Base-by-base conservation (phyloP, 73 alveolate species). In the Paramecium biaurelia region DNA sequence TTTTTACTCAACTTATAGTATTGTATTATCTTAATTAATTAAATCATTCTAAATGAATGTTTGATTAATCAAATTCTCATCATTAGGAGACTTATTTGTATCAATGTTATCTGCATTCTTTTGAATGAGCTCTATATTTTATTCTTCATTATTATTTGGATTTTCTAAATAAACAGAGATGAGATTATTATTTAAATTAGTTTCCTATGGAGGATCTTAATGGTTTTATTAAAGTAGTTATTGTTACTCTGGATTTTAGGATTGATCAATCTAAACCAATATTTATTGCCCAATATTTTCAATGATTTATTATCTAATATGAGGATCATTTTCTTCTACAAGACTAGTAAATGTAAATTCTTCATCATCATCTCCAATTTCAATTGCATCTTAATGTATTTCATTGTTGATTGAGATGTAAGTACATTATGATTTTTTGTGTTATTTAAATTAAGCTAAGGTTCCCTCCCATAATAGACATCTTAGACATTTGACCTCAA, bases 301-400 rank as follows among this genome's bases (percentile, higher is more conserved):
- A 7, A 63, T 14, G 84, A 63, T 63, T 63, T 63, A 63, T 63
- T 63, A 63, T 53, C 14, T 1, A 53, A 12, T 3, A 1, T 11
- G 5, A 7, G 45, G 24, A 4, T 63, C 49, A 2, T 63, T 30
- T 12, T 63, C 84, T 32, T 63, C 84, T 14, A 5, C 26, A 1
- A 32, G 41, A 30, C 84, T 11, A 0, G 47, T 34, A 21, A 63
- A 26, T 63, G 84, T 63, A 63, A 7, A 20, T 20, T 63, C 84
- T 63, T 63, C 9, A 7, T 63, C 84, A 63, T 63, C 47, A 63
- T 63, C 84, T 63, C 84, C 47, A 63, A 63, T 63, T 32, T 63
- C 41, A 12, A 63, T 63, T 6, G 84, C 84, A 63, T 63, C 47
- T 14, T 30, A 5, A 10, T 14, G 84, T 4, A 32, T 26, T 63